These are phyloP conservation scores for Boletus pseudo-olivaceus DNA, from an alignment of 768 basidiomycete genomes.

Conservation along the genomic window DNA sequence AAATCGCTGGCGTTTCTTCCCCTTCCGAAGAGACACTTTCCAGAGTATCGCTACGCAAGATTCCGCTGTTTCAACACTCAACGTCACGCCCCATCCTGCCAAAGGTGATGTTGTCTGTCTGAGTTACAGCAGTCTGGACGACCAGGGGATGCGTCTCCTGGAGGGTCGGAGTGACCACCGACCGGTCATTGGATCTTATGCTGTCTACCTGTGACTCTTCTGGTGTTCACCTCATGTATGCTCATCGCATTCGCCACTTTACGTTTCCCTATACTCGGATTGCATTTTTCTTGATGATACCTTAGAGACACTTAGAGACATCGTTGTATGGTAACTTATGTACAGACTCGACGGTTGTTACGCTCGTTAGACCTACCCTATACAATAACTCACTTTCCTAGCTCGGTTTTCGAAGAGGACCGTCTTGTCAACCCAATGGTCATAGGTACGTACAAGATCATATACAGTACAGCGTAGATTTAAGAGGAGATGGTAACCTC, in stretches of 20 bases:
- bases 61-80: conserved; percentile 18
- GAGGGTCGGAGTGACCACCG: conserved; percentile 82
- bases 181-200: conserved; percentile 79
- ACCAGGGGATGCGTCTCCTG: conserved; percentile 68
- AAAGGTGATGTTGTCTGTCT: conserved; percentile 75
- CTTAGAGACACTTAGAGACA: conserved; percentile 13
- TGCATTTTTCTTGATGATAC: conserved; percentile 14
- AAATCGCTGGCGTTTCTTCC: conserved; percentile 50
- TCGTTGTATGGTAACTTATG: conserved; percentile 17
- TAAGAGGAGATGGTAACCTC: conserved; percentile 93
- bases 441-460: background rate
- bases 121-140: conserved; percentile 69
- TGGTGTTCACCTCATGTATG: conserved; percentile 8
- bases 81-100: conserved; percentile 31
- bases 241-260: conserved; percentile 4
- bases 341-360: conserved; percentile 7
- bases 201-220: conserved; percentile 52
- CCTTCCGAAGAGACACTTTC: conserved; percentile 41
- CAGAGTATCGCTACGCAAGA: conserved; percentile 28
- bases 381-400: background rate
- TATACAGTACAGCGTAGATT: conserved; percentile 13
- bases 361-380: conserved; percentile 10
- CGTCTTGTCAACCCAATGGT: conserved; percentile 1
- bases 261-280: conserved; percentile 2
- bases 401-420: background rate